Evolutionary conservation across 768 basidiomycete genomes (phyloP).

Genomic region (Postia placenta): DNA sequence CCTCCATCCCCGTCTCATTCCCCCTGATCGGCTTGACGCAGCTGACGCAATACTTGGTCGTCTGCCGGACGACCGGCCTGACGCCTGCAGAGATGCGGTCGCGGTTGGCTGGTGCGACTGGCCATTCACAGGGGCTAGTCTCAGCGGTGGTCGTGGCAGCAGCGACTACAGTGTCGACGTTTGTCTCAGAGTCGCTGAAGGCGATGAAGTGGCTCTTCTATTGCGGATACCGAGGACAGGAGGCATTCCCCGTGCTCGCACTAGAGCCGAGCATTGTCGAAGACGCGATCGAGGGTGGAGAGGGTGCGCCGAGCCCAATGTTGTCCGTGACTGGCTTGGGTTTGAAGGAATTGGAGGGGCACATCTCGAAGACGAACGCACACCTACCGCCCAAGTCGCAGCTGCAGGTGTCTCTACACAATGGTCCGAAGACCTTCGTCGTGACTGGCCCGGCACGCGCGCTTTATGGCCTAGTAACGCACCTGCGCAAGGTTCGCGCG

Average conservation of each 20-base stretch:
- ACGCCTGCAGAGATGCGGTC: constrained; percentile 76
- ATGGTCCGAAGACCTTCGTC: constrained; percentile 87
- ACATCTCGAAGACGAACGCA: constrained; percentile 83
- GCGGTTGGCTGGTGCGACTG: constrained; percentile 81
- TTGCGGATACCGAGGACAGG: constrained; percentile 88
- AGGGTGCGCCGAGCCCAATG: constrained; percentile 93
- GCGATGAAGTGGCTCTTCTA: constrained; percentile 91
- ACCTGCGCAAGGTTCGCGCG: constrained; percentile 85
- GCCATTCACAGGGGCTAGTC: constrained; percentile 96
- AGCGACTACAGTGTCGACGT: constrained; percentile 69
- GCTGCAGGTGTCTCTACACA: constrained; percentile 84
- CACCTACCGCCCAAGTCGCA: constrained; percentile 76
- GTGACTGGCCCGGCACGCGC: constrained; percentile 89
- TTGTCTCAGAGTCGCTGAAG: constrained; percentile 70
- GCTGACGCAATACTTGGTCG: constrained; percentile 85
- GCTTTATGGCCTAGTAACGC: constrained; percentile 91
- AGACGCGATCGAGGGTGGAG: constrained; percentile 86
- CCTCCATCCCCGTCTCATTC: constrained; percentile 89
- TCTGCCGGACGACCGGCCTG: constrained; percentile 67
- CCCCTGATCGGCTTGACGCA: constrained; percentile 97
- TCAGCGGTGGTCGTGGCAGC: constrained; percentile 88
- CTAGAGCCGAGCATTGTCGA: constrained; percentile 84
- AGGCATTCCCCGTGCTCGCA: constrained; percentile 88
- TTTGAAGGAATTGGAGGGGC: constrained; percentile 69
- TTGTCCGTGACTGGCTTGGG: constrained; percentile 80